Conservation (phyloP, 2,329 filamentous ascomycete genomes). For the Diaporthe longicolla region DNA sequence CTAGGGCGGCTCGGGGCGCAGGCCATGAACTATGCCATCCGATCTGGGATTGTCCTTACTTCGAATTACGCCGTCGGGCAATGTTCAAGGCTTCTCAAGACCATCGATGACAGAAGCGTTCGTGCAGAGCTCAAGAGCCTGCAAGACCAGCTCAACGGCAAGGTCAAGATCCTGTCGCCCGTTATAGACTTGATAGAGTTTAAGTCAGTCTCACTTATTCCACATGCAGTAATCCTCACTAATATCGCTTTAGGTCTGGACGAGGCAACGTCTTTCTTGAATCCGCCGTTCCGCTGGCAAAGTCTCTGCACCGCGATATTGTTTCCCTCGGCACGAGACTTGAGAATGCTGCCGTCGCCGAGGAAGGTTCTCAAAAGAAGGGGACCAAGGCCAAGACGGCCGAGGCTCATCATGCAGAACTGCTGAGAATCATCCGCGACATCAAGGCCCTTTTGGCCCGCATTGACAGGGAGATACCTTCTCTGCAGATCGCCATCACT, state of each 20-base stretch:
- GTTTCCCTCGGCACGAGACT: constrained; percentile 82
- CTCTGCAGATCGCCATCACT: constrained; percentile 94
- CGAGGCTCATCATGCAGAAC: constrained; percentile 72
- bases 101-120: constrained; percentile 78
- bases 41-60: constrained; percentile 88
- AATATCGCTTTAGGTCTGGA: constrained; percentile 58
- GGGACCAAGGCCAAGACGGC: constrained; percentile 63
- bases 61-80: constrained; percentile 88
- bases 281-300: constrained; percentile 86
- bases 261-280: constrained; percentile 76
- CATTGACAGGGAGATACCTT: constrained; percentile 91
- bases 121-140: constrained; percentile 78
- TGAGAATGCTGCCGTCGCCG: constrained; percentile 75
- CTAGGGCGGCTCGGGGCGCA: constrained; percentile 71
- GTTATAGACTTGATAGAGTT: constrained; percentile 94
- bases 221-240: constrained; percentile 26
- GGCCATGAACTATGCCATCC: constrained; percentile 92
- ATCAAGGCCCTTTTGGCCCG: constrained; percentile 81
- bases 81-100: constrained; percentile 82
- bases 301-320: constrained; percentile 86
- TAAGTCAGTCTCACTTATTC: constrained; percentile 68
- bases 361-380: constrained; percentile 65
- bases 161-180: constrained; percentile 92
- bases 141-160: constrained; percentile 83
- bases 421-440: constrained; percentile 78